Base-by-base conservation (phyloP, 768 basidiomycete genomes). In the Podaxis sp. region DNA sequence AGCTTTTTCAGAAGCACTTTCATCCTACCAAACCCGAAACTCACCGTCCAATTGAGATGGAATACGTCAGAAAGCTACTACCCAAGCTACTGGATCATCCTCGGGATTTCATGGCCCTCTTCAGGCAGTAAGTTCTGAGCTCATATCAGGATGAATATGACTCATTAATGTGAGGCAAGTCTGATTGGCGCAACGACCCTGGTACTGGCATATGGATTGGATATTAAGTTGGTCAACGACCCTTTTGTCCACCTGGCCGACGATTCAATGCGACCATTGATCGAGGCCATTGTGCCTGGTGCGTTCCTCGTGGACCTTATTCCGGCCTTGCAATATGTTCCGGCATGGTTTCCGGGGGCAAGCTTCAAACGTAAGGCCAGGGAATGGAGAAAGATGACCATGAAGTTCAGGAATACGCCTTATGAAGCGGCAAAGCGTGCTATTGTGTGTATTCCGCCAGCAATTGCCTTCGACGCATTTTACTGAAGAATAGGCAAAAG, bases 271-370 rank as follows among this genome's bases (percentile, higher is more conserved):
- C 68, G 55, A 2, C 65, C 64, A 11, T 64, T 74, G 19, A 67
- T 66, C 4, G 60, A 67, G 8, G 69, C 73, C 1, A 65, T 66
- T 0, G 57, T 65, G 6, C 74, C 74, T 4, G 73, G 74, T 0
- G 66, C 64, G 2, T 75, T 71, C 58, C 54, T 77, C 2, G 76
- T 78, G 11, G 72, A 76, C 51, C 55, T 69, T 4, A 56, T 73
- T 19, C 72, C 72, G 4, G 46, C 59, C 2, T 64, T 83, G 61
- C 75, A 76, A 67, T 72, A 80, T 40, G 64, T 84, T 12, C 82
- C 82, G 0, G 70, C 65, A 40, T 83, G 80, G 79, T 47, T 82
- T 11, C 82, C 80, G 5, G 82, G 82, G 0, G 77, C 79, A 11
- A 75, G 75, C 1, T 83, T 82, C 60, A 74, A 81, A 65, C 70